Base-by-base conservation (phyloP, 805 yeast genomes). In the Wickerhamiella bombiphila region DNA sequence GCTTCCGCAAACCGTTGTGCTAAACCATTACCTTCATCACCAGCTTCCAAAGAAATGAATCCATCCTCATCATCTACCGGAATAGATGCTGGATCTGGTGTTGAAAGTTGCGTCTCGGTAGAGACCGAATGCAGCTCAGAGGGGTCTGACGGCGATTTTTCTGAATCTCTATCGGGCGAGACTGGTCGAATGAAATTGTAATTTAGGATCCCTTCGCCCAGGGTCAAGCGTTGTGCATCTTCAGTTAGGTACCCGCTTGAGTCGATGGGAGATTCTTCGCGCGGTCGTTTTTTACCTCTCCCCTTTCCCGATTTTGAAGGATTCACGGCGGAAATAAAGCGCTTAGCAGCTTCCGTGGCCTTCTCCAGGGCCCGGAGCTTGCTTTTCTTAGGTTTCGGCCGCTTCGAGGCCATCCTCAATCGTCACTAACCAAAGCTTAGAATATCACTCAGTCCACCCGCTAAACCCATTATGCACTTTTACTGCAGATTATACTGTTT, bases 1-100 rank as follows among this genome's bases (percentile, higher is more conserved):
- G 15, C 15, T 22, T 43, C 43, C 22, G 17, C 39, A 32, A 45
- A 47, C 29, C 40, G 47, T 36, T 35, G 22, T 11, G 37, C 42
- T 21, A 48, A 34, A 4, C 39, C 40, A 13, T 37, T 32, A 3
- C 9, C 25, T 14, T 31, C 40, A 22, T 38, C 42, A 11, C 21
- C 37, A 14, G 29, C 9, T 9, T 40, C 47, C 24, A 46, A 34
- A 7, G 44, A 39, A 6, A 46, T 34, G 28, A 42, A 46, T 4
- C 34, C 41, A 3, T 17, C 29, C 11, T 29, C 36, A 3, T 17
- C 29, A 24, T 24, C 13, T n/a, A n/a, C n/a, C n/a, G n/a, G n/a
- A n/a, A n/a, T n/a, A n/a, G n/a, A n/a, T n/a, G n/a, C n/a, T 9
- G 26, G 26, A 13, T 24, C 26, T 13, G 11, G 11, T 9, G 9